Percentiles rank a stretch among this genome's conserved stretches.
Conservation (phyloP, 176 grass and related monocot species). For the Musa schizocarpa region DNA sequence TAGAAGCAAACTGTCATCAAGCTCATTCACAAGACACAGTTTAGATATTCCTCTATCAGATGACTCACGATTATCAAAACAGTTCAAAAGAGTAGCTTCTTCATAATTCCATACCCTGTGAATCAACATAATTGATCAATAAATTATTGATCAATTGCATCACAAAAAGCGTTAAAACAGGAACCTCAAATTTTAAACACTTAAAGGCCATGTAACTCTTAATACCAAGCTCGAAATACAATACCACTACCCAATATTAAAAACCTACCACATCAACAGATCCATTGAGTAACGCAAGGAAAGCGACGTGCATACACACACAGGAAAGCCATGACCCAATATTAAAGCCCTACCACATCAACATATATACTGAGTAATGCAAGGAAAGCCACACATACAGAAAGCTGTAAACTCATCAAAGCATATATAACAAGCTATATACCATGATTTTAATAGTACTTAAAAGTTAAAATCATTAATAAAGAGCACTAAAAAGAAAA, state of each 20-base stretch:
- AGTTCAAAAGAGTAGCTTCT: conserved; percentile 54
- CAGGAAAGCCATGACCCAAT: not conserved
- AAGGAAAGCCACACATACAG: not conserved
- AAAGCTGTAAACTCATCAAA: too few relatives aligned
- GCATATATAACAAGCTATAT: too few relatives aligned
- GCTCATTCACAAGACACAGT: conserved; percentile 83
- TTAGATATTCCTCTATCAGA: conserved; percentile 86
- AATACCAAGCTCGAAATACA: too few relatives aligned
- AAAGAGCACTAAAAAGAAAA: too few relatives aligned
- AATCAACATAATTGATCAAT: conserved; percentile 9
- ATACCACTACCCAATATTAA: not conserved
- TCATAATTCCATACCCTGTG: conserved; percentile 92
- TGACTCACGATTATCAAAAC: conserved; percentile 72
- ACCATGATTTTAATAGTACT: too few relatives aligned
- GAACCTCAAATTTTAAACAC: too few relatives aligned
- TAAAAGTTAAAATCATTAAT: too few relatives aligned
- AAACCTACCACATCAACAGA: not conserved
- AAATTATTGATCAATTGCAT: not conserved
- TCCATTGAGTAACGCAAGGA: not conserved
- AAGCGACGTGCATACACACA: not conserved
- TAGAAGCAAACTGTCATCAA: conserved; percentile 95
- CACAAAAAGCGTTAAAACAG: not conserved
- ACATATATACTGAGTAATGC: not conserved
- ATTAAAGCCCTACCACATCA: not conserved
- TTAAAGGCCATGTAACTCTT: too few relatives aligned